Percentiles rank a stretch among this genome's conserved stretches.
These are phyloP conservation scores for Neurospora sp. DNA, from an alignment of 495 filamentous ascomycete genomes.

Conservation along the genomic window DNA sequence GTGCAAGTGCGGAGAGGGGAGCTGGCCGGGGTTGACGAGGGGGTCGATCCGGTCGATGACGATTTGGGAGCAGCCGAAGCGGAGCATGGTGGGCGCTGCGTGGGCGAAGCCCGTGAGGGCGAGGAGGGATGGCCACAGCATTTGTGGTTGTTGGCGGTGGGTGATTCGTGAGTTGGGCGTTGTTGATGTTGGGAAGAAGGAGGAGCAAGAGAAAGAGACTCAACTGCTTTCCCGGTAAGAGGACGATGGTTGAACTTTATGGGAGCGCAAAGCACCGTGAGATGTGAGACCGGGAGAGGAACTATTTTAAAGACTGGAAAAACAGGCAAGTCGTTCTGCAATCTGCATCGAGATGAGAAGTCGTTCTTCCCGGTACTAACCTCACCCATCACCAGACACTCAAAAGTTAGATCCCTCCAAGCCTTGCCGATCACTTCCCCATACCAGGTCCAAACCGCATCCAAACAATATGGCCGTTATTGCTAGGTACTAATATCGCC, in stretches of 20 bases:
- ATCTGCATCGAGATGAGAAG: background rate
- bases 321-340: background rate
- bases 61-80: slow-evolving; percentile 33
- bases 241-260: too few relatives aligned
- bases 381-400: background rate
- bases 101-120: slow-evolving; percentile 16
- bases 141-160: too few relatives aligned
- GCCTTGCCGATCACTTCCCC: background rate
- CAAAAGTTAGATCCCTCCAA: background rate
- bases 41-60: slow-evolving; percentile 29
- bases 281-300: too few relatives aligned
- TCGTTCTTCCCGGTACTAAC: background rate
- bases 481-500: too few relatives aligned
- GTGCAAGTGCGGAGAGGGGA: slow-evolving; percentile 29
- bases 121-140: background rate
- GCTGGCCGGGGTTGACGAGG: slow-evolving; percentile 25
- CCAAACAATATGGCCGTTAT: too few relatives aligned
- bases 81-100: slow-evolving; percentile 21
- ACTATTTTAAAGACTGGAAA: background rate
- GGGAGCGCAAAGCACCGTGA: too few relatives aligned
- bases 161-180: too few relatives aligned
- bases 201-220: too few relatives aligned
- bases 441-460: too few relatives aligned
- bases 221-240: too few relatives aligned
- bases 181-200: too few relatives aligned